A percentile compares a stretch with the other conserved stretches of the same genome.
These are phyloP conservation scores for Nicotiana undulata DNA, from an alignment of 257 asterid genomes.

Conservation along the genomic window DNA sequence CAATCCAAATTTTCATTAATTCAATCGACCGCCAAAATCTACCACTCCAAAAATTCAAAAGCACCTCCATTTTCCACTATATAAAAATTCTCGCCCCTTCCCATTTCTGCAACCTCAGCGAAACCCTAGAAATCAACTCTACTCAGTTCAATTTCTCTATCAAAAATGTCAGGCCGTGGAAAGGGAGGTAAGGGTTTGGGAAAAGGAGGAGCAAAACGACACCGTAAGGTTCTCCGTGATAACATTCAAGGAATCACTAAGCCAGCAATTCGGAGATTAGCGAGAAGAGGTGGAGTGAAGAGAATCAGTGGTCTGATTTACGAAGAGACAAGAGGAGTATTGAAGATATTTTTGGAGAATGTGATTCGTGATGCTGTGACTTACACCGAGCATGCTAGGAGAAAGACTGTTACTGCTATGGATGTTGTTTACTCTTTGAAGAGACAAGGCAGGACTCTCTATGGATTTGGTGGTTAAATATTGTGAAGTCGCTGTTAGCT, in stretches of 20 bases:
- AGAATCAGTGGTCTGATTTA: conserved; percentile 26
- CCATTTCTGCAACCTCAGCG: too few species aligned
- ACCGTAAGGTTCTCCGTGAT: conserved; percentile 22
- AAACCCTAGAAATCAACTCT: too few species aligned
- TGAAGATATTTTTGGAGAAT: conserved; percentile 27
- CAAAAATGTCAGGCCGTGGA: too few species aligned
- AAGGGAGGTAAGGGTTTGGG: conserved; percentile 34
- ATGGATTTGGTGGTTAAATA: conserved; percentile 15
- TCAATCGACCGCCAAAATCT: too few species aligned
- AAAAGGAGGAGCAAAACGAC: conserved; percentile 27
- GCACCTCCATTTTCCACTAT: too few species aligned
- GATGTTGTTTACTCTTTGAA: conserved; percentile 25
- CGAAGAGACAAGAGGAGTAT: conserved; percentile 18
- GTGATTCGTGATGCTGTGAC: conserved; percentile 31
- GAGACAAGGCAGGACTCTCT: conserved; percentile 29
- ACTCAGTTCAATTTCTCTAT: too few species aligned
- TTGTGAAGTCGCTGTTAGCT: neutral
- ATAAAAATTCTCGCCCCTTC: too few species aligned
- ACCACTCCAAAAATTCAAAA: too few species aligned
- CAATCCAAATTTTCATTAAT: too few species aligned
- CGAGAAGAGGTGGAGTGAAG: conserved; percentile 29
- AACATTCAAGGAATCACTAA: conserved; percentile 31
- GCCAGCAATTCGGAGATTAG: conserved; percentile 22
- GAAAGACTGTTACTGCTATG: conserved; percentile 26
- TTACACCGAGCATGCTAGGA: conserved; percentile 26